Evolutionary conservation across 345 rosid genomes (phyloP).

Genomic region (Citrus australasica): DNA sequence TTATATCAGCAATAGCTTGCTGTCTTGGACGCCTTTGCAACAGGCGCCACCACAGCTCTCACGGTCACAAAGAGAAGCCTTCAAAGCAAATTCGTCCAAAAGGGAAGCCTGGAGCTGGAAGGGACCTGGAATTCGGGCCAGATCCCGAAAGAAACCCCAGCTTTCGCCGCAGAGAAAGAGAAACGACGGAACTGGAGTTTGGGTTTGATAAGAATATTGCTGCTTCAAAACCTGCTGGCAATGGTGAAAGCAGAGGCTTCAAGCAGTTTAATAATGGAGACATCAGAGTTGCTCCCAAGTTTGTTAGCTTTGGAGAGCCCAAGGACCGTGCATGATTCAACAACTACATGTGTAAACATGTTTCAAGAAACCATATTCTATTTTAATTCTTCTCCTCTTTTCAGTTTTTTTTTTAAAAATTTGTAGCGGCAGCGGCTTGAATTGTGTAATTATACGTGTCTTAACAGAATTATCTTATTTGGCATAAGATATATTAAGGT

Average conservation of each 20-base stretch:
- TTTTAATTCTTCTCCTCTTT: neutral
- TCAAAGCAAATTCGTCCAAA: constrained; percentile 12
- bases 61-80: constrained; percentile 6
- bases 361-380: neutral
- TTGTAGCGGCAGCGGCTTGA: neutral
- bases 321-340: constrained; percentile 12
- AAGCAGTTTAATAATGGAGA: constrained; percentile 22
- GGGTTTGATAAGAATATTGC: constrained; percentile 43
- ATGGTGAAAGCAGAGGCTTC: constrained; percentile 24
- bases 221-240: constrained; percentile 12
- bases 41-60: constrained; percentile 8
- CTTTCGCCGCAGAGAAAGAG: constrained; percentile 15
- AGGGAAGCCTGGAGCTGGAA: constrained; percentile 30
- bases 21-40: constrained; percentile 56
- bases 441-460: neutral
- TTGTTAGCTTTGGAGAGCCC: constrained; percentile 10
- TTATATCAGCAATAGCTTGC: constrained; percentile 54
- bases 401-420: neutral
- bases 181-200: constrained; percentile 30
- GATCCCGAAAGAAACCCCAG: constrained; percentile 12
- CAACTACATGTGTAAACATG: neutral
- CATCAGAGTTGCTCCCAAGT: constrained; percentile 4
- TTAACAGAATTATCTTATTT: neutral
- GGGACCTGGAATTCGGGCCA: constrained; percentile 8
- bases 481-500: neutral